These are phyloP conservation scores for Pontederia crassipes DNA, from an alignment of 176 grass and related monocot genomes.

Conservation along the genomic window DNA sequence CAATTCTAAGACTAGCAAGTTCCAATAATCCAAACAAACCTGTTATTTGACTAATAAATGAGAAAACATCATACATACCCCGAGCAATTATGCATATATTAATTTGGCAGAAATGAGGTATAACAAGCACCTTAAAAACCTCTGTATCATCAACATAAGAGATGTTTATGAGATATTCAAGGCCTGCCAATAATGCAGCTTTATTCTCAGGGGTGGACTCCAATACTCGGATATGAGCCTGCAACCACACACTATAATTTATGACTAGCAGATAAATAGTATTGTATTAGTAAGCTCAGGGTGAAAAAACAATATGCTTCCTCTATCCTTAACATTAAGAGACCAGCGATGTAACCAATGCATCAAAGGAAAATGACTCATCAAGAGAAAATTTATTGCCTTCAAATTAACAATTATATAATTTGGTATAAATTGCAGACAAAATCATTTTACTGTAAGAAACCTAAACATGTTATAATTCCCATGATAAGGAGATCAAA, in stretches of 20 bases:
- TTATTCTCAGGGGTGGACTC: constrained; percentile 79
- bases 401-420: too few species aligned
- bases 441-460: too few species aligned
- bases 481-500: too few species aligned
- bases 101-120: not conserved
- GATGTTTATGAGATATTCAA: constrained; percentile 93
- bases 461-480: too few species aligned
- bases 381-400: too few species aligned
- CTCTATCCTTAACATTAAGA: too few species aligned
- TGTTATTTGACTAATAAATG: constrained; percentile 20
- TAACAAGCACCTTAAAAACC: constrained; percentile 72
- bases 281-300: too few species aligned
- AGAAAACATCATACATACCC: not conserved
- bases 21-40: constrained; percentile 99
- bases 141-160: constrained; percentile 99
- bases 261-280: too few species aligned
- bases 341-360: too few species aligned
- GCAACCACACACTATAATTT: not conserved
- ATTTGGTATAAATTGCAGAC: too few species aligned
- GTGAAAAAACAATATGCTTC: too few species aligned
- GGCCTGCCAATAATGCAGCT: constrained; percentile 63
- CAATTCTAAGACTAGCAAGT: constrained; percentile 79
- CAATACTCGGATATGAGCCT: constrained; percentile 80
- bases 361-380: too few species aligned
- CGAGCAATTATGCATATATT: not conserved